These are phyloP conservation scores for Yamadazyma kitorensis DNA, from an alignment of 805 yeast genomes.

Conservation along the genomic window DNA sequence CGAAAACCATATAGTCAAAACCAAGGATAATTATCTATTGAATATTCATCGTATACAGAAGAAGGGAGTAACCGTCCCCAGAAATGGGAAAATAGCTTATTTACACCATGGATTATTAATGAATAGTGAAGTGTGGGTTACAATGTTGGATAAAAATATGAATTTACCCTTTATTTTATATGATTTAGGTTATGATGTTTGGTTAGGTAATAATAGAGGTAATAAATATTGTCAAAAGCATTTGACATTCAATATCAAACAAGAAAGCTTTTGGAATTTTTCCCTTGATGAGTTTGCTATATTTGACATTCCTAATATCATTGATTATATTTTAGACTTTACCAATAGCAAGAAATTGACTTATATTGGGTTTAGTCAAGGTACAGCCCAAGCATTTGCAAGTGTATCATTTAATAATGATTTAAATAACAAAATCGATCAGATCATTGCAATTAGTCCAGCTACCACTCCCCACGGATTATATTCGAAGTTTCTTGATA, in stretches of 20 bases:
- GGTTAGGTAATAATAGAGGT: slow-evolving; percentile 63
- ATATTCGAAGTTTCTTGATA: slow-evolving; percentile 70
- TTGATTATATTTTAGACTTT: slow-evolving; percentile 62
- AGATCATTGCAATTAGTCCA: slow-evolving; percentile 84
- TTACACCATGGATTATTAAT: slow-evolving; percentile 90
- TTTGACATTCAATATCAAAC: slow-evolving; percentile 26
- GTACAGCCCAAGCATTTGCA: slow-evolving; percentile 91
- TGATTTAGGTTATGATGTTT: slow-evolving; percentile 87
- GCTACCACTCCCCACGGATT: slow-evolving; percentile 91
- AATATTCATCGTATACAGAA: slow-evolving; percentile 68
- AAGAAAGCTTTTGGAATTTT: slow-evolving; percentile 78
- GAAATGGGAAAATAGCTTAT: slow-evolving; percentile 54
- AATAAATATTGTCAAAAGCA: slow-evolving; percentile 91
- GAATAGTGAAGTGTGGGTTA: slow-evolving; percentile 77
- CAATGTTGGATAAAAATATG: slow-evolving; percentile 36
- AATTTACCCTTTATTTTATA: slow-evolving; percentile 72
- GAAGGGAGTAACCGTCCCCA: slow-evolving; percentile 7
- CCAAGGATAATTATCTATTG: slow-evolving; percentile 73
- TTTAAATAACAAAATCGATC: slow-evolving; percentile 53
- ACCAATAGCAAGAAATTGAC: slow-evolving; percentile 46
- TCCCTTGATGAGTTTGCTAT: slow-evolving; percentile 89
- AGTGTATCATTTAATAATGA: slow-evolving; percentile 64
- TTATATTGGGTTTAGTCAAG: slow-evolving; percentile 90
- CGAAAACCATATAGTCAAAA: slow-evolving; percentile 74
- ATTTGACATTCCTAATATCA: slow-evolving; percentile 82